These are phyloP conservation scores for Westerdykella ornata DNA, from an alignment of 2,329 filamentous ascomycete species.

Conservation along the genomic window DNA sequence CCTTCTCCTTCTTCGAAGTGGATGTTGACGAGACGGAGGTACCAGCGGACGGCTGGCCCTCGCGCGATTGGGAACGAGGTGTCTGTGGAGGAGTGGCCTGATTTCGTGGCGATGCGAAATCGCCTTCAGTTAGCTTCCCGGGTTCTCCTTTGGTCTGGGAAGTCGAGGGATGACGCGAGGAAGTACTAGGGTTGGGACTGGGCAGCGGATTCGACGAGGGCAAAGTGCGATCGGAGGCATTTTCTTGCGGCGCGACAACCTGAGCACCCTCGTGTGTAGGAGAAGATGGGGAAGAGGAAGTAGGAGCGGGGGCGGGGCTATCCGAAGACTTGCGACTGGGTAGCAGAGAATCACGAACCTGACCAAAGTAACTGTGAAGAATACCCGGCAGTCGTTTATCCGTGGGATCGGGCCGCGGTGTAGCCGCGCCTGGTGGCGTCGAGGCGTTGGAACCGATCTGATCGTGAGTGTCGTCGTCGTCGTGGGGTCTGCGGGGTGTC, in stretches of 20 bases:
- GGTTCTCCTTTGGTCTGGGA: conserved; percentile 62
- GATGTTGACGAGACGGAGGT: conserved; percentile 42
- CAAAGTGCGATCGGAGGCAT: conserved; percentile 21
- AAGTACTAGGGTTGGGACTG: conserved; percentile 44
- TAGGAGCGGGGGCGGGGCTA: conserved; percentile 34
- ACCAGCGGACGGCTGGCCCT: conserved; percentile 43
- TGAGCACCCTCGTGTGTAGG: conserved; percentile 9
- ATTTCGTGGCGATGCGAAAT: conserved; percentile 51
- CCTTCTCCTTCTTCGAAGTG: conserved; percentile 32
- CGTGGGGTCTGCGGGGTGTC: conserved; percentile 47
- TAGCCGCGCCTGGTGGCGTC: conserved; percentile 84
- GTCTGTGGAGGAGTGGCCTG: conserved; percentile 94
- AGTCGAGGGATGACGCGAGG: conserved; percentile 43
- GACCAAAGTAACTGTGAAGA: conserved; percentile 91
- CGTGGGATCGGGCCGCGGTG: conserved; percentile 84
- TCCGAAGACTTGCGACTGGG: conserved; percentile 37
- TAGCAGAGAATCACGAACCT: conserved; percentile 80
- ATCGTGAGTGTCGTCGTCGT: conserved; percentile 70
- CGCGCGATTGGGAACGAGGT: conserved; percentile 74
- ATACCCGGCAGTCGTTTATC: conserved; percentile 95
- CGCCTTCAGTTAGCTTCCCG: conserved; percentile 83
- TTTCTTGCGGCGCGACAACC: conserved; percentile 16
- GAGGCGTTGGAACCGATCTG: conserved; percentile 74
- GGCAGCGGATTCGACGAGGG: conserved; percentile 50
- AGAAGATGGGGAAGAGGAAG: conserved; percentile 25